A percentile compares a stretch with the other conserved stretches of the same genome.
Evolutionary conservation across 2,329 filamentous ascomycete species (phyloP).

Genomic region (Amauroascus niger): DNA sequence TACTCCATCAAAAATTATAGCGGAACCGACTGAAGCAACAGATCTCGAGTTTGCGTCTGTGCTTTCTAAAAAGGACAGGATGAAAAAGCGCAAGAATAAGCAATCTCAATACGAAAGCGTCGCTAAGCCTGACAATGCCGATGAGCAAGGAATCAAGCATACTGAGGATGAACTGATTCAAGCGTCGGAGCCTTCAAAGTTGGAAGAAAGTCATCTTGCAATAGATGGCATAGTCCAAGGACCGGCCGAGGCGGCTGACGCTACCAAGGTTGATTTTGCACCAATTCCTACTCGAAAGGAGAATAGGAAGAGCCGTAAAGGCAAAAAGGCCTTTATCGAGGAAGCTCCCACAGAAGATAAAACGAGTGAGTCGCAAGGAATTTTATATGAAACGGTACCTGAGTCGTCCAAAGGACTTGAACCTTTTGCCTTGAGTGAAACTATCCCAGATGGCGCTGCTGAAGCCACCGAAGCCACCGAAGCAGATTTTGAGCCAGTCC

Average conservation of each 20-base stretch:
- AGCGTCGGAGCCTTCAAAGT: background rate
- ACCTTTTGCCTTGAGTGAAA: background rate
- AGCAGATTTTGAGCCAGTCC: background rate
- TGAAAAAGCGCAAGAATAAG: constrained; percentile 6
- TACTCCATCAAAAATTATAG: background rate
- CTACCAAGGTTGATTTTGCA: background rate
- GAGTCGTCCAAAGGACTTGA: background rate
- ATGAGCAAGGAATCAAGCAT: background rate
- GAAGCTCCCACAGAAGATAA: background rate
- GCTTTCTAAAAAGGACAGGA: constrained; percentile 6
- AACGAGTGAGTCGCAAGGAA: background rate
- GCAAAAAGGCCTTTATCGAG: background rate
- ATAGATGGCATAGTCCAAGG: background rate
- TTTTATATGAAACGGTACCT: background rate
- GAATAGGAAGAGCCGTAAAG: constrained; percentile 2
- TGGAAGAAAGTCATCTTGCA: background rate
- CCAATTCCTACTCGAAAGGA: background rate
- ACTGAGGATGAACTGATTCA: background rate
- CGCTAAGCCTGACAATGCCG: background rate
- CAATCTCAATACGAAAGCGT: background rate
- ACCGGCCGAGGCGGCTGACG: background rate
- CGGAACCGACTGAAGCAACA: background rate
- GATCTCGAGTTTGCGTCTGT: background rate
- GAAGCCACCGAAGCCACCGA: background rate
- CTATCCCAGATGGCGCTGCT: background rate